Evolutionary conservation across 352 stramenopile species (phyloP).

Genomic region (Thalassiosira mediterranea): DNA sequence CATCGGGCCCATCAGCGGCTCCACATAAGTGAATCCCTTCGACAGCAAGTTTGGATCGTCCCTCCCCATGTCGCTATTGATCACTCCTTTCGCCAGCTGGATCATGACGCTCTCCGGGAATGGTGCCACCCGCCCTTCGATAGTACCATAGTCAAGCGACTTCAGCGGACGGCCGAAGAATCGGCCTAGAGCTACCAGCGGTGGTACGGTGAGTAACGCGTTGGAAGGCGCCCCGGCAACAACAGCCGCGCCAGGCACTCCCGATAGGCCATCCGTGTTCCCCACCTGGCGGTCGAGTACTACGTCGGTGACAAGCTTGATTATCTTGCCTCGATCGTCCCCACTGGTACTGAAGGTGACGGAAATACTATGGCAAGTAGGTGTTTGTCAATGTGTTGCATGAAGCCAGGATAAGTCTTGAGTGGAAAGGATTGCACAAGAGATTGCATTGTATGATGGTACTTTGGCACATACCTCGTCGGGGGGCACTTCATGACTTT

Average conservation of each 20-base stretch:
- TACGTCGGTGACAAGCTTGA: constrained; percentile 61
- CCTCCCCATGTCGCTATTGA: constrained; percentile 38
- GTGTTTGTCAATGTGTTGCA: too few relatives aligned
- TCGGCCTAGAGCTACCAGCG: constrained; percentile 24
- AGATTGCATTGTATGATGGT: too few relatives aligned
- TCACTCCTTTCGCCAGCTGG: constrained; percentile 62
- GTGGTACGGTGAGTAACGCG: constrained; percentile 34
- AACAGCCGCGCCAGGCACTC: constrained; percentile 50
- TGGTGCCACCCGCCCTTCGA: constrained; percentile 24
- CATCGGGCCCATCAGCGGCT: constrained; percentile 42
- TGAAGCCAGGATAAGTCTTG: too few relatives aligned
- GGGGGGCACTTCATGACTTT: constrained; percentile 58
- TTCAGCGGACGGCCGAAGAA: constrained; percentile 46
- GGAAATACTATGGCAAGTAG: too few relatives aligned
- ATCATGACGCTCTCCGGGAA: constrained; percentile 75
- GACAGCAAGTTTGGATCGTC: constrained; percentile 58
- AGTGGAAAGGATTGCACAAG: too few relatives aligned
- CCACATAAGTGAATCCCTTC: constrained; percentile 54
- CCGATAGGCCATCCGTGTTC: constrained; percentile 60
- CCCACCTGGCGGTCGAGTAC: constrained; percentile 62
- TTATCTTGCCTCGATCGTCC: constrained; percentile 38
- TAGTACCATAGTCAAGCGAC: constrained; percentile 9
- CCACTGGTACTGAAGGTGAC: constrained; percentile 22
- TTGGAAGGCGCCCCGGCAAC: constrained; percentile 36
- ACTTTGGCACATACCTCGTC: constrained; percentile 38